A percentile compares a stretch with the other conserved stretches of the same genome.
Evolutionary conservation across 2,329 filamentous ascomycete genomes (phyloP).

Genomic region (Leptographium flavum): DNA sequence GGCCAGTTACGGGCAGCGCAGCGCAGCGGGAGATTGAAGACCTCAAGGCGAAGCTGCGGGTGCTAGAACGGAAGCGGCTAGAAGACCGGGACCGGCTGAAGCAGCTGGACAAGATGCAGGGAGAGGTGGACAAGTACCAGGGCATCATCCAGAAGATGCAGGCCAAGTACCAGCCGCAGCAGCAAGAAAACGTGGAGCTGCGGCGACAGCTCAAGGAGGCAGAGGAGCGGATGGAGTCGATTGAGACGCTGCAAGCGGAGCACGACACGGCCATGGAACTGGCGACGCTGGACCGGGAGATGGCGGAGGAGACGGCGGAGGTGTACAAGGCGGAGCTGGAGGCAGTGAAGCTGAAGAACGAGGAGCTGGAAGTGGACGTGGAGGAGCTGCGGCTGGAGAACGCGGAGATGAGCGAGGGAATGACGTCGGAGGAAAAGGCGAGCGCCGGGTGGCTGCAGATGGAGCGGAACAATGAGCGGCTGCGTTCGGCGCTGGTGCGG

Average conservation of each 20-base stretch:
- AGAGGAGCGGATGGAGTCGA: constrained; percentile 50
- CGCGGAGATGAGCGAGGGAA: constrained; percentile 65
- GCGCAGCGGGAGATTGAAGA: constrained; percentile 64
- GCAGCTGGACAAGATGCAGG: constrained; percentile 58
- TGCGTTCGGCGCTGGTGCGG: constrained; percentile 71
- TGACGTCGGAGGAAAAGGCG: constrained; percentile 75
- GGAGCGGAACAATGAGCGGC: constrained; percentile 76
- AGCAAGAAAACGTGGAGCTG: constrained; percentile 64
- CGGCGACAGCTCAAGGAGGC: constrained; percentile 67
- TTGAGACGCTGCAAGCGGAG: constrained; percentile 66
- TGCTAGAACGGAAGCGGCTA: constrained; percentile 73
- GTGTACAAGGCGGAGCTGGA: constrained; percentile 69
- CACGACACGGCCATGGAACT: constrained; percentile 77
- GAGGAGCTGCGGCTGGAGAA: constrained; percentile 84
- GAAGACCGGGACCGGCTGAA: constrained; percentile 82
- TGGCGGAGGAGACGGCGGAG: constrained; percentile 89
- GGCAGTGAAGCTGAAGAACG: constrained; percentile 55
- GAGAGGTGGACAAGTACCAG: constrained; percentile 67
- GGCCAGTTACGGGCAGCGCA: constrained; percentile 18
- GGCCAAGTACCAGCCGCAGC: constrained; percentile 72
- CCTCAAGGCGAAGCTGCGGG: constrained; percentile 70
- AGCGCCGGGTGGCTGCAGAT: constrained; percentile 83
- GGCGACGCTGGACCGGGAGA: constrained; percentile 79
- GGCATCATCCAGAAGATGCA: constrained; percentile 82
- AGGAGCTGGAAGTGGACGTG: constrained; percentile 77